phyloP scores from a whole-genome alignment of 306 rosid species.

The Glycyrrhiza uralensis region DNA sequence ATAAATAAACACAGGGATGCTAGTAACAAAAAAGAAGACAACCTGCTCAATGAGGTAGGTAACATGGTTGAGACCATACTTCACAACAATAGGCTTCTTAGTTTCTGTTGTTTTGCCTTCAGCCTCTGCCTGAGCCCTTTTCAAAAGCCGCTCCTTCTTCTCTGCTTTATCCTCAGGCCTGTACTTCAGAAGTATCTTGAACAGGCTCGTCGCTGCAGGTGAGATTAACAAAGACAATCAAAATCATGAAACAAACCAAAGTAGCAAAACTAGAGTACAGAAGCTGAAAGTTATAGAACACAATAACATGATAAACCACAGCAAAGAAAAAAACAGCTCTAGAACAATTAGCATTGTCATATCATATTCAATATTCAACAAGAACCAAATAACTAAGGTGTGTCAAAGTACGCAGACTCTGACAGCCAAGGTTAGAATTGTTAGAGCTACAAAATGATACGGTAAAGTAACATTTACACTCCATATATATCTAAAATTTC shows the following conservation, averaged over 20 bases:
- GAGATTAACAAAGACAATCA: not conserved
- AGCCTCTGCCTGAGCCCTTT: slow-evolving; percentile 70
- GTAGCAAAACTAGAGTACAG: not conserved
- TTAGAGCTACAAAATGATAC: not conserved
- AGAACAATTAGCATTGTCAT: not conserved
- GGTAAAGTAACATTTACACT: too few species aligned
- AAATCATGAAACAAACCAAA: not conserved
- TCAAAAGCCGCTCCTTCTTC: slow-evolving; percentile 68
- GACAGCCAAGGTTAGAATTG: not conserved
- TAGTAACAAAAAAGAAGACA: not conserved
- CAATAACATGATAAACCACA: not conserved
- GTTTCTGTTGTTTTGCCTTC: slow-evolving; percentile 62
- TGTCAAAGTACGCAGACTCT: not conserved
- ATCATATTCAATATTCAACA: not conserved
- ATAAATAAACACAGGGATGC: too few species aligned
- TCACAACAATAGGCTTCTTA: slow-evolving; percentile 67
- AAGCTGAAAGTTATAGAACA: not conserved
- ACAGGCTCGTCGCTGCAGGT: slow-evolving; percentile 59
- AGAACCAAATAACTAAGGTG: not conserved
- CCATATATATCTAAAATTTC: not conserved
- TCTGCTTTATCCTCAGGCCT: slow-evolving; percentile 76
- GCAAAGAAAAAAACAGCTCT: not conserved
- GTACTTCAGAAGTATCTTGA: slow-evolving; percentile 74
- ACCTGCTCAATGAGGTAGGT: slow-evolving; percentile 82
- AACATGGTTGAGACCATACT: slow-evolving; percentile 80